A percentile compares a stretch with the other conserved stretches of the same genome.
phyloP scores from a whole-genome alignment of 2,329 filamentous ascomycete genomes.

The Cercospora sojina region DNA sequence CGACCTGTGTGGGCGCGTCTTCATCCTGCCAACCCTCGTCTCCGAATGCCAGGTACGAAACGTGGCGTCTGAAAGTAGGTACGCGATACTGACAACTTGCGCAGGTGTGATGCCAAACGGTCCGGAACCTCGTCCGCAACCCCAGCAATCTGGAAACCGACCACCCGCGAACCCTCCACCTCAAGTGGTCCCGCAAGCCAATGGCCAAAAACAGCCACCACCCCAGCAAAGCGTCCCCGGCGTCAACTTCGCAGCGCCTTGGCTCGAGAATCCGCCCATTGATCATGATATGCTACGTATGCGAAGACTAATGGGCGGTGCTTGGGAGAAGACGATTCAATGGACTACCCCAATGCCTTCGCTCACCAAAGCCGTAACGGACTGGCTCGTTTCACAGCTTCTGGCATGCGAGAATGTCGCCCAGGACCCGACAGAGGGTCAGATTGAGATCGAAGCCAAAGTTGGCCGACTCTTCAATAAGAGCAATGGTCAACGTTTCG shows the following conservation, averaged over 20 bases:
- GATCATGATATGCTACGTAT: slow-evolving; percentile 32
- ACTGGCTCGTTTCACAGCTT: slow-evolving; percentile 33
- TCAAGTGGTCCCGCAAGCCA: slow-evolving; percentile 12
- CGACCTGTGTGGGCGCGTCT: slow-evolving; percentile 39
- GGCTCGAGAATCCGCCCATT: slow-evolving; percentile 20
- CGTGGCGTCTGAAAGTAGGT: not conserved
- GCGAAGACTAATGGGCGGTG: slow-evolving; percentile 27
- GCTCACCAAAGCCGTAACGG: slow-evolving; percentile 28
- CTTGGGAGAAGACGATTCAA: slow-evolving; percentile 36
- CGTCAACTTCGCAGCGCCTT: slow-evolving; percentile 7
- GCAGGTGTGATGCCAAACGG: slow-evolving; percentile 14
- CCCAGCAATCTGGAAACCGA: slow-evolving; percentile 3
- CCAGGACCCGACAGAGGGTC: slow-evolving; percentile 61
- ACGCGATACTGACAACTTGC: not conserved
- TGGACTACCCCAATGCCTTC: slow-evolving; percentile 30
- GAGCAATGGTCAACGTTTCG: slow-evolving; percentile 67
- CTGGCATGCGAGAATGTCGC: slow-evolving; percentile 51
- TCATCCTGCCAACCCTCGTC: slow-evolving; percentile 31
- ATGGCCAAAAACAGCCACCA: slow-evolving; percentile 7
- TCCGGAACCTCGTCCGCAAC: slow-evolving; percentile 7
- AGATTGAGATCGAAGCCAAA: slow-evolving; percentile 93
- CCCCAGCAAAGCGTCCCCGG: slow-evolving; percentile 6
- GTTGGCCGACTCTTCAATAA: slow-evolving; percentile 77
- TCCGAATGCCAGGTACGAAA: slow-evolving; percentile 4
- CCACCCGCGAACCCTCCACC: not conserved